These are phyloP conservation scores for Blumeriella jaapii DNA, from an alignment of 2,329 filamentous ascomycete genomes.

Conservation along the genomic window DNA sequence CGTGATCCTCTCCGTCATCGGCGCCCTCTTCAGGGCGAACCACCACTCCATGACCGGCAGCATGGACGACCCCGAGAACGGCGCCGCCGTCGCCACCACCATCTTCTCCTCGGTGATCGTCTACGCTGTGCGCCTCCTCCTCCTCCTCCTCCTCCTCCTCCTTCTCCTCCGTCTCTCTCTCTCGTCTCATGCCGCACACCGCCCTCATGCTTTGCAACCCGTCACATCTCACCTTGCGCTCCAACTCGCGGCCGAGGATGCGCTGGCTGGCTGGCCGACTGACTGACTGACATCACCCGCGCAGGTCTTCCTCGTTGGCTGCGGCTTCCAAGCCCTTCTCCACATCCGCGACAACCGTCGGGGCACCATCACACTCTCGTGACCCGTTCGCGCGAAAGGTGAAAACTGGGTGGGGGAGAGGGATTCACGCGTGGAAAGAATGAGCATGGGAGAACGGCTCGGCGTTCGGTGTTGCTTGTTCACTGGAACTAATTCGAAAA, in stretches of 20 bases:
- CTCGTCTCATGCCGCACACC: neutral
- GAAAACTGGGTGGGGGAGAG: neutral
- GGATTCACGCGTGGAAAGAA: too few relatives aligned
- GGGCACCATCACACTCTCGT: constrained; percentile 66
- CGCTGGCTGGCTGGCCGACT: neutral
- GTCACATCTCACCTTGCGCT: too few relatives aligned
- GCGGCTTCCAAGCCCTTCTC: constrained; percentile 76
- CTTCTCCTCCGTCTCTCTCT: neutral
- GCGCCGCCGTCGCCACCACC: constrained; percentile 66
- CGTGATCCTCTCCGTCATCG: constrained; percentile 50
- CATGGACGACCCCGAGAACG: constrained; percentile 56
- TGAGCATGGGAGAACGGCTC: neutral
- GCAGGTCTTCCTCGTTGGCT: constrained; percentile 84
- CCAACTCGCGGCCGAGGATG: too few relatives aligned
- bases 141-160: neutral
- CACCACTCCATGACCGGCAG: constrained; percentile 79
- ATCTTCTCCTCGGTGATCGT: constrained; percentile 83
- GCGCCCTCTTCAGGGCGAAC: constrained; percentile 64
- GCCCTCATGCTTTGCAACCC: too few relatives aligned
- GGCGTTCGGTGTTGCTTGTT: constrained; percentile 23
- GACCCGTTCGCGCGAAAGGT: too few relatives aligned
- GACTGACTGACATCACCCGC: neutral
- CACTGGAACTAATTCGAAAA: too few relatives aligned
- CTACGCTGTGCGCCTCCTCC: constrained; percentile 59
- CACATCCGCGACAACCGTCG: constrained; percentile 73